Evolutionary conservation across 768 basidiomycete species (phyloP).

Genomic region (Lactarius tabidus): DNA sequence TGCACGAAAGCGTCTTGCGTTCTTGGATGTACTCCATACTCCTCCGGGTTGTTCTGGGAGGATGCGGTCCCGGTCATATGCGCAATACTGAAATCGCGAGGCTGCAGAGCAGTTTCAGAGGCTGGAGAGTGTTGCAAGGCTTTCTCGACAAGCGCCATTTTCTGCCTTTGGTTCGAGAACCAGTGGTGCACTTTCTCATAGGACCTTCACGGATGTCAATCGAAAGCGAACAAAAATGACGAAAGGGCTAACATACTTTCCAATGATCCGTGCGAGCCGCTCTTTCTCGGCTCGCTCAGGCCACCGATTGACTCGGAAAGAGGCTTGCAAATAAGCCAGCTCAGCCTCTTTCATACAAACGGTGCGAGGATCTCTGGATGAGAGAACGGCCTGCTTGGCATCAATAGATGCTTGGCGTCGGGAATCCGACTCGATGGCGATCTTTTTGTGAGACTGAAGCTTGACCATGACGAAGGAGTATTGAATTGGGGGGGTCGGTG

Average conservation of each 20-base stretch:
- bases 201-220: constrained; percentile 7
- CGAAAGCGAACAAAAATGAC: not conserved
- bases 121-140: not conserved
- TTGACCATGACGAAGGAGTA: constrained; percentile 15
- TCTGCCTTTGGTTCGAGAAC: constrained; percentile 24
- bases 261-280: constrained; percentile 18
- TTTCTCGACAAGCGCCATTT: constrained; percentile 18
- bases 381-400: constrained; percentile 7
- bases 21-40: not conserved
- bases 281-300: constrained; percentile 20
- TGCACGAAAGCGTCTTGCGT: not conserved
- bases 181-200: constrained; percentile 21
- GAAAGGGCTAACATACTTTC: constrained; percentile 10
- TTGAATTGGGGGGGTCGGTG: not conserved
- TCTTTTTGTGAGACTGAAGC: constrained; percentile 19
- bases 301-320: constrained; percentile 21
- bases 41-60: not conserved
- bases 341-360: constrained; percentile 20
- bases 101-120: not conserved
- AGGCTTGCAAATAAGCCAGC: constrained; percentile 7
- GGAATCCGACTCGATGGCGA: constrained; percentile 9
- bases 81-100: not conserved
- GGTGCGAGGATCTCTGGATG: constrained; percentile 17
- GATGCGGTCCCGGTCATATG: not conserved
- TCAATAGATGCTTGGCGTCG: not conserved